Evolutionary conservation across 345 rosid genomes (phyloP).

Genomic region (Eucalyptus guilfoylei): DNA sequence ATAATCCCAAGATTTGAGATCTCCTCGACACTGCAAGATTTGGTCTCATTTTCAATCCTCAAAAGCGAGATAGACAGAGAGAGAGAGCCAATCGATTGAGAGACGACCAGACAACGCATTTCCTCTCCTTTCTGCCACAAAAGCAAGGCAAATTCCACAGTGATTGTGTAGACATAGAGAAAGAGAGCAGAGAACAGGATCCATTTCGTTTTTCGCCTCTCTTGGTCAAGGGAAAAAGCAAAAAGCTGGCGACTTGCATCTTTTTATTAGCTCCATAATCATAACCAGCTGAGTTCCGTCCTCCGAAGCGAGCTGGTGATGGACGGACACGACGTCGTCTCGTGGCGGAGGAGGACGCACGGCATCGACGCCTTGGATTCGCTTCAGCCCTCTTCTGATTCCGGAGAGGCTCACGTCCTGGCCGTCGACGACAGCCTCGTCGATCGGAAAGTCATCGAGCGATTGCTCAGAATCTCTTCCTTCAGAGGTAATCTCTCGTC

Average conservation of each 20-base stretch:
- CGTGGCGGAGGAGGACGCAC: not conserved
- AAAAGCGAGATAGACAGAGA: not conserved
- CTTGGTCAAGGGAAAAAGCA: not conserved
- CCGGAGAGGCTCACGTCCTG: conserved; percentile 5
- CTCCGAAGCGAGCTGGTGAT: not conserved
- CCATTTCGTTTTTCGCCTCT: not conserved
- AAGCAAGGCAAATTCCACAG: not conserved
- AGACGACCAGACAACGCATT: not conserved
- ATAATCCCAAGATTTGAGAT: not conserved
- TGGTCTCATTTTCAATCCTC: not conserved
- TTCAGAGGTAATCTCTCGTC: not conserved
- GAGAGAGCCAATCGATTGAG: not conserved
- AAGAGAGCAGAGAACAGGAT: not conserved
- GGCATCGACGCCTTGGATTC: not conserved
- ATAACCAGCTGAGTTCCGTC: not conserved
- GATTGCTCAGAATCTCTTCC: conserved; percentile 3
- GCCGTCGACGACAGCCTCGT: conserved; percentile 18
- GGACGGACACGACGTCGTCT: not conserved
- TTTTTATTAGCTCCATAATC: not conserved
- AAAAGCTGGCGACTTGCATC: not conserved
- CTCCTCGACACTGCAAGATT: not conserved
- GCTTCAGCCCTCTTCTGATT: not conserved
- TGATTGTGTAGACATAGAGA: not conserved
- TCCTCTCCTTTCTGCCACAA: not conserved
- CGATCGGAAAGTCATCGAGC: conserved; percentile 19